phyloP scores from a whole-genome alignment of 139 green algal species.

The Coelastrella sp. region DNA sequence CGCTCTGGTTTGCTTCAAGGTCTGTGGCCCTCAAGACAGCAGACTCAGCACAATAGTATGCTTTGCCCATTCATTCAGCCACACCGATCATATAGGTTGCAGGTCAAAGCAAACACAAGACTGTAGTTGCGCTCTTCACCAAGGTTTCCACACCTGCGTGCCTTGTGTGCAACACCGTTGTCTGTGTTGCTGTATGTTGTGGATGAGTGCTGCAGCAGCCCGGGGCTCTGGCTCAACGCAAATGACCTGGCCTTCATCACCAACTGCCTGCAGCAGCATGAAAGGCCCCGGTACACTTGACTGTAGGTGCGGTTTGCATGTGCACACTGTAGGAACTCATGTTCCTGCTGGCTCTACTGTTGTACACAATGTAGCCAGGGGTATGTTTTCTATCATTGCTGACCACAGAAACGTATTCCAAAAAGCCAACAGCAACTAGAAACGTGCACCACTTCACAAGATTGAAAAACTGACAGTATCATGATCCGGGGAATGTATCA shows the following conservation, averaged over 20 bases:
- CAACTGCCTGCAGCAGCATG: slow-evolving; percentile 17
- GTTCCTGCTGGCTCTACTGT: too few relatives aligned
- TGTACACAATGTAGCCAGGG: too few relatives aligned
- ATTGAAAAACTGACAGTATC: too few relatives aligned
- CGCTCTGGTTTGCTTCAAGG: neutral
- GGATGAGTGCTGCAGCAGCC: slow-evolving; percentile 14
- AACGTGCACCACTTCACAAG: too few relatives aligned
- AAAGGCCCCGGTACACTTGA: neutral
- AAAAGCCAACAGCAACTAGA: too few relatives aligned
- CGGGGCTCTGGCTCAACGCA: slow-evolving; percentile 2
- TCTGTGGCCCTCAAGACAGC: neutral
- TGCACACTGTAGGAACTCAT: too few relatives aligned
- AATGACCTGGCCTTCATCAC: neutral
- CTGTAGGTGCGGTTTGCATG: neutral
- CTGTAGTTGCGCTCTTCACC: too few relatives aligned
- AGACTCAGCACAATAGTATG: neutral
- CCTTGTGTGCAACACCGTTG: neutral
- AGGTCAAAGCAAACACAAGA: too few relatives aligned
- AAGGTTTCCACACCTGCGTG: slow-evolving; percentile 9
- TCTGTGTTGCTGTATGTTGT: slow-evolving; percentile 21
- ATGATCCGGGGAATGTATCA: neutral
- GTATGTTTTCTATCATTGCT: too few relatives aligned
- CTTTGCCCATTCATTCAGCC: neutral
- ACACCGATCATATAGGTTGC: neutral
- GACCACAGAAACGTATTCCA: too few relatives aligned